Percentiles rank a stretch among this genome's conserved stretches.
These are phyloP conservation scores for Pseudogymnoascus sp. DNA, from an alignment of 2,329 filamentous ascomycete genomes.

Conservation along the genomic window DNA sequence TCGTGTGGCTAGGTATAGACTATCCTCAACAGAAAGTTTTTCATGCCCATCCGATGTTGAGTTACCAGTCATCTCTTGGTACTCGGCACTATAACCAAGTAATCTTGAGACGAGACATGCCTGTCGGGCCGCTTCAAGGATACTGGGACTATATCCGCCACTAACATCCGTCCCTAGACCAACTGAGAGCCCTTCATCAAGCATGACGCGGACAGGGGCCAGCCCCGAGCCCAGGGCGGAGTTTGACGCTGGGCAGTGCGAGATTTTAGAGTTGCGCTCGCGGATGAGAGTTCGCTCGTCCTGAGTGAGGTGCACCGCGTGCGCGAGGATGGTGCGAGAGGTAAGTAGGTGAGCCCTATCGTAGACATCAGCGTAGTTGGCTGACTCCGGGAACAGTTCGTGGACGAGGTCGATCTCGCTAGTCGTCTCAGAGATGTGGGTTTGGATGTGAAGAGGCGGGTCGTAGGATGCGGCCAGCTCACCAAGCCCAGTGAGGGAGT, in stretches of 20 bases:
- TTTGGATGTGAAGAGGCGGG: conserved; percentile 60
- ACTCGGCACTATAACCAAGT: not conserved
- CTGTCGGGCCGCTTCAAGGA: conserved; percentile 74
- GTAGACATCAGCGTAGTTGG: conserved; percentile 70
- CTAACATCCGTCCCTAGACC: conserved; percentile 87
- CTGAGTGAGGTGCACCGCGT: conserved; percentile 67
- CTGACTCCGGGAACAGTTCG: conserved; percentile 55
- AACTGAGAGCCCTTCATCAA: conserved; percentile 67
- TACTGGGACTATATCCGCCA: conserved; percentile 74
- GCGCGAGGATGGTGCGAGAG: conserved; percentile 69
- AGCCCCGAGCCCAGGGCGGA: conserved; percentile 71
- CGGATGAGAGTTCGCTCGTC: conserved; percentile 60
- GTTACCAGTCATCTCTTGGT: conserved; percentile 52
- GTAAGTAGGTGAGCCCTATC: conserved; percentile 63
- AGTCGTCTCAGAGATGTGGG: conserved; percentile 79
- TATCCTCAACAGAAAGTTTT: conserved; percentile 75
- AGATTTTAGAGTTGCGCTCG: conserved; percentile 55
- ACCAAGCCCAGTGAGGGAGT: conserved; percentile 56
- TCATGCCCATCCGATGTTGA: conserved; percentile 31
- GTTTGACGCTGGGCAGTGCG: conserved; percentile 85
- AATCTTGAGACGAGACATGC: conserved; percentile 66
- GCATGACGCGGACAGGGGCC: conserved; percentile 64
- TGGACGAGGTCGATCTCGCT: conserved; percentile 65
- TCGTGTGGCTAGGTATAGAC: conserved; percentile 72
- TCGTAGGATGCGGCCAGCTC: conserved; percentile 51